Base-by-base conservation (phyloP, 306 rosid genomes). In the Cucumis sativus region DNA sequence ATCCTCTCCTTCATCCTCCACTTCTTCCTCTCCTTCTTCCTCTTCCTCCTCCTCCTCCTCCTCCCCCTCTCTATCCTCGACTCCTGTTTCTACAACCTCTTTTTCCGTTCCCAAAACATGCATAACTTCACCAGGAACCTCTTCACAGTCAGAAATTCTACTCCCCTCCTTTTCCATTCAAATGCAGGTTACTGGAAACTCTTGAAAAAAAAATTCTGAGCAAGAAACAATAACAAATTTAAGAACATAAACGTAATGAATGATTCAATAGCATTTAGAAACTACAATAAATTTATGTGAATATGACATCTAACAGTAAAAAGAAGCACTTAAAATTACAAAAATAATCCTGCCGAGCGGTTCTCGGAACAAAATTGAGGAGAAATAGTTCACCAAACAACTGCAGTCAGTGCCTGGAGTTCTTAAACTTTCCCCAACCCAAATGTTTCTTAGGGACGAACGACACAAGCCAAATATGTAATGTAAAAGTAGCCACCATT, bases 1-100 rank as follows among this genome's bases (percentile, higher is more conserved):
- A 1, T 76, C 88, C 17, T 75, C 90, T 6, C 66, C 89, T 13
- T 51, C 93, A 6, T 60, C 86, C 74, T 82, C 83, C 35, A 80
- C 95, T 39, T 63, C 77, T 0, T 78, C 87, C 5, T 57, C 87
- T 57, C 79, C 70, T 35, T 82, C 85, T 0, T 77, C 88, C 12
- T 75, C 90, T 6, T 73, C 89, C 12, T 49, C 85, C 73, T 82
- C 82, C 5, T 58, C 87, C 63, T 80, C 80, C 12, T 49, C 85
- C 73, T 82, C 82, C 5, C 54, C 87, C 63, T 80, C 80, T 5
- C 33, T 58, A 41, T 51, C 66, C 39, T 69, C 84, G 54, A 10
- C 80, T 47, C 23, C 73, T 64, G 35, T 66, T 28, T 37, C 80
- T 8, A 23, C 80, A 54, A 39, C 49, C 65, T 45, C 41, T 52